These are phyloP conservation scores for Astraeus odoratus DNA, from an alignment of 768 basidiomycete genomes.

Conservation along the genomic window DNA sequence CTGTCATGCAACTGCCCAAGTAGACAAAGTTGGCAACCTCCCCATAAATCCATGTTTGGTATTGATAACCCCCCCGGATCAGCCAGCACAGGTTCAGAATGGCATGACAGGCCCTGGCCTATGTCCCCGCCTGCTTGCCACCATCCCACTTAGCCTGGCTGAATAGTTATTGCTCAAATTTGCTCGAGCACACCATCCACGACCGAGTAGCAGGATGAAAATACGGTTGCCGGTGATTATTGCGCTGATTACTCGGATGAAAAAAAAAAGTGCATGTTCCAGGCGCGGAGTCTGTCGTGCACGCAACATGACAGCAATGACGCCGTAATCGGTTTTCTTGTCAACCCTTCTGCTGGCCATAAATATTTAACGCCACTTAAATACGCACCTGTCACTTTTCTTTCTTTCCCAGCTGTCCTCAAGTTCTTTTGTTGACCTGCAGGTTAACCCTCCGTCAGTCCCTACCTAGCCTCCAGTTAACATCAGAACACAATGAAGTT, in stretches of 20 bases:
- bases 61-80: too few relatives aligned
- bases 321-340: neutral
- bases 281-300: neutral
- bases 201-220: too few relatives aligned
- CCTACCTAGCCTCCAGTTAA: neutral
- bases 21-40: too few relatives aligned
- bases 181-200: too few relatives aligned
- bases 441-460: neutral
- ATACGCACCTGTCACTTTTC: neutral
- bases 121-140: too few relatives aligned
- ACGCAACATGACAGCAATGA: neutral
- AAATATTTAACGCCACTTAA: neutral
- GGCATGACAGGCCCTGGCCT: too few relatives aligned
- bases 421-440: conserved; percentile 5
- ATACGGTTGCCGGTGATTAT: neutral
- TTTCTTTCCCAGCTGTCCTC: conserved; percentile 9
- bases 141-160: too few relatives aligned
- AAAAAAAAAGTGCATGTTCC: too few relatives aligned
- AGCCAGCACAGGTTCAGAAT: too few relatives aligned
- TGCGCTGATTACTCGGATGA: neutral
- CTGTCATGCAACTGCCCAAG: too few relatives aligned
- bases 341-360: neutral
- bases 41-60: too few relatives aligned
- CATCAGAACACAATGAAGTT: conserved; percentile 23
- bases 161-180: too few relatives aligned